Percentiles rank a stretch among this genome's conserved stretches.
Evolutionary conservation across 2,329 filamentous ascomycete genomes (phyloP).

Genomic region (Colletotrichum sp.): DNA sequence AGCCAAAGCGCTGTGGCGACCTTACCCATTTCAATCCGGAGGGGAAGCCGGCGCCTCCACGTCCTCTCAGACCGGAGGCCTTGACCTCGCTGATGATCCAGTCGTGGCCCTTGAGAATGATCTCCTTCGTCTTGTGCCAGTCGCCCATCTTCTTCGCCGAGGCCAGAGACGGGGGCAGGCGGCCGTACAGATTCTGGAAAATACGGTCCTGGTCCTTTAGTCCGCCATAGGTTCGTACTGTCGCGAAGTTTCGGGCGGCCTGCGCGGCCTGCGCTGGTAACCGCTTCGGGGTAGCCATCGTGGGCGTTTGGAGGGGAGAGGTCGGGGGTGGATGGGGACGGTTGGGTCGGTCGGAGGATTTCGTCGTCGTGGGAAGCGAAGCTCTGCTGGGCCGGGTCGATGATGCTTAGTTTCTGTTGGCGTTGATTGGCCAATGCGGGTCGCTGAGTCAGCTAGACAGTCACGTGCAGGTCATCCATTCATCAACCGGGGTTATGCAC

Average conservation of each 20-base stretch:
- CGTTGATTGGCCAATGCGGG: conserved; percentile 47
- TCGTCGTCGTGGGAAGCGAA: conserved; percentile 16
- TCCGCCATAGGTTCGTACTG: conserved; percentile 81
- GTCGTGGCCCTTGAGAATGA: conserved; percentile 94
- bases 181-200: conserved; percentile 97
- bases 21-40: conserved; percentile 98
- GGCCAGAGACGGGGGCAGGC: conserved; percentile 89
- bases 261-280: conserved; percentile 26
- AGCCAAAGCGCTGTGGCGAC: conserved; percentile 25
- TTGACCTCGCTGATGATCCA: conserved; percentile 99
- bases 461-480: not conserved
- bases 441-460: conserved; percentile 27
- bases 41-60: conserved; percentile 97
- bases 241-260: conserved; percentile 63
- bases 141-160: conserved; percentile 97
- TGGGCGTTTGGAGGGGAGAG: conserved; percentile 27
- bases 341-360: conserved; percentile 30
- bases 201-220: conserved; percentile 97
- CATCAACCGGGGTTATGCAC: conserved; percentile 19
- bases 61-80: conserved; percentile 90
- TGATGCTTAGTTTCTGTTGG: conserved; percentile 20
- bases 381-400: conserved; percentile 11
- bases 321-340: conserved; percentile 25
- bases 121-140: conserved; percentile 99
- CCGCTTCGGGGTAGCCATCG: conserved; percentile 48